Conservation (phyloP, 176 grass and related monocot genomes). For the Dendrocalamus sinicus region DNA sequence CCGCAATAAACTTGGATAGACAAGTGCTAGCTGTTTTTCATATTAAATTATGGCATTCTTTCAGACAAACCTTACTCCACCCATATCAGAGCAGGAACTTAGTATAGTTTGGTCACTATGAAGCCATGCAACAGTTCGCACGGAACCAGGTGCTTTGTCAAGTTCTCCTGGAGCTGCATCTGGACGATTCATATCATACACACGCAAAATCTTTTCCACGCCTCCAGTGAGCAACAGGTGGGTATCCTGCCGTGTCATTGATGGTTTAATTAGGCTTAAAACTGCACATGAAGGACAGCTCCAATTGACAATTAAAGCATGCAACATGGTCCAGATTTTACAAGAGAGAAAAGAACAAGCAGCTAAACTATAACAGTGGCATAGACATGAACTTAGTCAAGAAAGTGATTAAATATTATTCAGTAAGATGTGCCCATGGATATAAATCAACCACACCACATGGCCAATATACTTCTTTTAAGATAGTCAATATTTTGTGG, state of each 20-base stretch:
- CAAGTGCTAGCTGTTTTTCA: background rate
- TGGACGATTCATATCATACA: slow-evolving; percentile 94
- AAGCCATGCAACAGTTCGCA: slow-evolving; percentile 93
- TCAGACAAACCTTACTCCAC: slow-evolving; percentile 80
- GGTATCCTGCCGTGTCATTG: slow-evolving; percentile 63
- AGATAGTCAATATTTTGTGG: background rate
- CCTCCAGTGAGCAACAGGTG: slow-evolving; percentile 93
- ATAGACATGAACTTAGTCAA: background rate
- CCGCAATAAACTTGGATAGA: background rate
- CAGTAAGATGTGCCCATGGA: background rate
- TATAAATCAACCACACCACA: slow-evolving; percentile 1
- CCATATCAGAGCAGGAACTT: slow-evolving; percentile 95
- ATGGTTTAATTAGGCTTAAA: slow-evolving; percentile 17
- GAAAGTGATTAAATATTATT: background rate
- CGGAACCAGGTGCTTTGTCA: slow-evolving; percentile 88
- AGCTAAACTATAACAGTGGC: background rate
- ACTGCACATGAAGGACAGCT: background rate
- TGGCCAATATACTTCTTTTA: background rate
- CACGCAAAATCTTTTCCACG: slow-evolving; percentile 84
- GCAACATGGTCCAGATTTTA: background rate
- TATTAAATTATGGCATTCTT: background rate
- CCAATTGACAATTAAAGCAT: slow-evolving; percentile 15
- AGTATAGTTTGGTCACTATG: slow-evolving; percentile 90
- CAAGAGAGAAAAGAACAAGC: background rate
- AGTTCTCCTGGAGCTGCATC: slow-evolving; percentile 92